Percentiles rank a stretch among this genome's conserved stretches.
These are phyloP conservation scores for Clitopilus passeckerianus DNA, from an alignment of 768 basidiomycete species.

Conservation along the genomic window DNA sequence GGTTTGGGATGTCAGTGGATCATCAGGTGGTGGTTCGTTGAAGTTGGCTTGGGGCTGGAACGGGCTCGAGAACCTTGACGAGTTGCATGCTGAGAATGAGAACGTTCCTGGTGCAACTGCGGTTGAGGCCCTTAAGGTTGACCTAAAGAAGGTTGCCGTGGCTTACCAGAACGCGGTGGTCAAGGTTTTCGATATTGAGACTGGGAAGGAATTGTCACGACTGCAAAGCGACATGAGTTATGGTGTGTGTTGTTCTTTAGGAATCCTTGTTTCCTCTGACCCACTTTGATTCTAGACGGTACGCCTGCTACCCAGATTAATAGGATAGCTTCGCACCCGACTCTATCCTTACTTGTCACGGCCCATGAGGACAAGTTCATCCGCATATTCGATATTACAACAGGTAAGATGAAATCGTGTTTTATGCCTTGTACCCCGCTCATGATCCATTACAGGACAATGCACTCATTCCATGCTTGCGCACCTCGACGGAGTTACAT, in stretches of 20 bases:
- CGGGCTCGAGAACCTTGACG: conserved; percentile 52
- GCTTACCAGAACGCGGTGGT: conserved; percentile 87
- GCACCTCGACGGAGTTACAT: conserved; percentile 90
- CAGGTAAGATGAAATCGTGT: conserved; percentile 45
- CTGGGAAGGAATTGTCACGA: conserved; percentile 68
- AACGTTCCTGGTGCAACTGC: conserved; percentile 73
- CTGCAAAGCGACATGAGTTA: conserved; percentile 56
- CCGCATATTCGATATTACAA: conserved; percentile 79
- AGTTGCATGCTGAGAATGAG: conserved; percentile 39
- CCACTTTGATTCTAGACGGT: conserved; percentile 44
- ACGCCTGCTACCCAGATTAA: conserved; percentile 79
- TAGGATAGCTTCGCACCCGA: conserved; percentile 84
- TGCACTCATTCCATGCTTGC: conserved; percentile 88
- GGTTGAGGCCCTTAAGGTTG: conserved; percentile 77
- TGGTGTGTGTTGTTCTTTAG: conserved; percentile 31
- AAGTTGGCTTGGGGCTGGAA: conserved; percentile 77
- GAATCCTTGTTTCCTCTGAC: not conserved
- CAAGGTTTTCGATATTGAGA: conserved; percentile 89
- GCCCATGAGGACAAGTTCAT: conserved; percentile 95
- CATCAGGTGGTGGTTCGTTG: conserved; percentile 59
- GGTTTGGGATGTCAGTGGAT: conserved; percentile 84
- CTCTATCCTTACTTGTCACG: conserved; percentile 80
- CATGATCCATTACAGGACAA: conserved; percentile 45
- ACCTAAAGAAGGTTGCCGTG: conserved; percentile 83
- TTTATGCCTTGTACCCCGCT: not conserved